phyloP scores from a whole-genome alignment of 305 asterid genomes.

The Fraxinus greggii region DNA sequence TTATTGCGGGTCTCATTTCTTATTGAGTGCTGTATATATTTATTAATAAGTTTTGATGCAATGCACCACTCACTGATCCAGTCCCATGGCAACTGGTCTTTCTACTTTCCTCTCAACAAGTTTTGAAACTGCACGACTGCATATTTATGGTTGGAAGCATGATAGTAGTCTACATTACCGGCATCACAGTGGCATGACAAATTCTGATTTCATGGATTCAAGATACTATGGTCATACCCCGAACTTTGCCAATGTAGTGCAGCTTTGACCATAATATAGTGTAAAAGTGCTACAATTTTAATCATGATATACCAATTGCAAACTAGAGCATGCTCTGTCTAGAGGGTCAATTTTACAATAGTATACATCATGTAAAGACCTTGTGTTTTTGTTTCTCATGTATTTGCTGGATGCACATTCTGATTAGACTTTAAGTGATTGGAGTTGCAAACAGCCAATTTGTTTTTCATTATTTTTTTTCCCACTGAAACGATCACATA shows the following conservation, averaged over 20 bases:
- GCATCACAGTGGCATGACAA: neutral
- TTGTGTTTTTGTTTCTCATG: neutral
- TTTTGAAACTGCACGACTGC: neutral
- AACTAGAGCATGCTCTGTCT: neutral
- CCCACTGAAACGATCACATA: neutral
- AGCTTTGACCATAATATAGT: neutral
- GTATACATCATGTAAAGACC: neutral
- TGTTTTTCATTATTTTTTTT: neutral
- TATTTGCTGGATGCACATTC: conserved; percentile 4
- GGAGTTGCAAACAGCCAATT: neutral
- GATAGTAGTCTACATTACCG: neutral
- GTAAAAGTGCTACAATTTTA: neutral
- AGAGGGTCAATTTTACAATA: neutral
- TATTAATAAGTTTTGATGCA: neutral
- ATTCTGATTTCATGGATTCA: neutral
- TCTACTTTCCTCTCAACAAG: neutral
- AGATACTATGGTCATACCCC: neutral
- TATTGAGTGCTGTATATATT: neutral
- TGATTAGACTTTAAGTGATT: conserved; percentile 16
- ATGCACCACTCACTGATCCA: neutral
- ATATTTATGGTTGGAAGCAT: neutral
- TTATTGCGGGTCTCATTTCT: neutral
- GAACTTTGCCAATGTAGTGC: neutral
- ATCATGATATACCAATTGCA: neutral
- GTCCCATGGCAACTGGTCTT: neutral